phyloP scores from a whole-genome alignment of 2,329 filamentous ascomycete genomes.

The Teratosphaeria epicoccoides region DNA sequence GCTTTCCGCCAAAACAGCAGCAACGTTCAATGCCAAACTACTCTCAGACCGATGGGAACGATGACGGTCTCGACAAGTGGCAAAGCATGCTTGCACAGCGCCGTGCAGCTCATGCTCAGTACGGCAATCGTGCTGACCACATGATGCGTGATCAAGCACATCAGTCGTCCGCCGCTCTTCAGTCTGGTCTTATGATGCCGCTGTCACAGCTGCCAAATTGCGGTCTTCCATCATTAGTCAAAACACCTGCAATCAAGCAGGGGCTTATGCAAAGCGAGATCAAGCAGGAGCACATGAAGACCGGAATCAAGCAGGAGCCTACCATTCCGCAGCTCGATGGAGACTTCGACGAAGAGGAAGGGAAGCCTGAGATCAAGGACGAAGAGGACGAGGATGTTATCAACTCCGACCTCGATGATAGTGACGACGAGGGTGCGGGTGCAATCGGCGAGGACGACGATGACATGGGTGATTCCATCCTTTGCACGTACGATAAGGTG shows the following conservation, averaged over 20 bases:
- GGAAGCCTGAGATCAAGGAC: conserved; percentile 35
- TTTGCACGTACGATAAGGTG: conserved; percentile 99
- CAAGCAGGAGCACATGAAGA: not conserved
- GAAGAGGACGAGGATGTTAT: conserved; percentile 78
- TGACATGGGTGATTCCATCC: conserved; percentile 78
- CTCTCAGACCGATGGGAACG: conserved; percentile 67
- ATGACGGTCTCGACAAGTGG: conserved; percentile 47
- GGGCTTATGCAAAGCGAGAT: not conserved
- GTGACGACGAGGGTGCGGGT: conserved; percentile 59
- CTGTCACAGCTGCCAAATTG: conserved; percentile 43
- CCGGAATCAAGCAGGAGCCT: no score
- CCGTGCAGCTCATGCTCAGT: conserved; percentile 41
- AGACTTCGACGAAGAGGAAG: conserved; percentile 38
- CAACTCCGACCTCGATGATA: conserved; percentile 94
- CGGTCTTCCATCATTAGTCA: not conserved
- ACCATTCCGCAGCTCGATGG: conserved; percentile 44
- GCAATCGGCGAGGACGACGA: conserved; percentile 53
- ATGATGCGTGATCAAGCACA: conserved; percentile 60
- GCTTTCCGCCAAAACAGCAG: conserved; percentile 29
- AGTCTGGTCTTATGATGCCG: conserved; percentile 68
- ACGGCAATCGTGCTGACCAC: conserved; percentile 51
- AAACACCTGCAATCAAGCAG: conserved; percentile 1
- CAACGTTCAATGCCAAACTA: conserved; percentile 36
- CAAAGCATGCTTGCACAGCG: conserved; percentile 49
- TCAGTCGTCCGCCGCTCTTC: conserved; percentile 55